Percentiles rank a stretch among this genome's conserved stretches.
Evolutionary conservation across 1,284 basidiomycete species (phyloP).

Genomic region (Cyathus olla): DNA sequence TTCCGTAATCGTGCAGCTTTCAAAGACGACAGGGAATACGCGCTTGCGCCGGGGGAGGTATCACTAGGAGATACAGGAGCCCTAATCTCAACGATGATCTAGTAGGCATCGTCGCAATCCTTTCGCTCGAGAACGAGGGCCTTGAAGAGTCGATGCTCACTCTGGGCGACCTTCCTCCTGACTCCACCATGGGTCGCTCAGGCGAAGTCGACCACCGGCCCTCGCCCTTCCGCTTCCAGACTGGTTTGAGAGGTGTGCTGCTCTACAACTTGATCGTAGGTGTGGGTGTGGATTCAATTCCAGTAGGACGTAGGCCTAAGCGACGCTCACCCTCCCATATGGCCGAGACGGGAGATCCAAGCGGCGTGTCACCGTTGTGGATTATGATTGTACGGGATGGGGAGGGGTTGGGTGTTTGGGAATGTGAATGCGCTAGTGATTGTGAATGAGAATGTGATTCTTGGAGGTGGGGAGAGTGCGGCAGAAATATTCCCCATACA

Average conservation of each 20-base stretch:
- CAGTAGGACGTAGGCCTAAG: not conserved
- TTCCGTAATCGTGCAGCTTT: conserved; percentile 51
- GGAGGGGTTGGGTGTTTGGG: not conserved
- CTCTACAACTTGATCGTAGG: not conserved
- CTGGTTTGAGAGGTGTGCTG: not conserved
- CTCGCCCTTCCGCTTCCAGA: not conserved
- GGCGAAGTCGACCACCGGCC: not conserved
- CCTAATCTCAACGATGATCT: too few species aligned
- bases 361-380: not conserved
- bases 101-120: not conserved
- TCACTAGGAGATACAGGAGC: too few species aligned
- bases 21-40: conserved; percentile 26
- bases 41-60: too few species aligned
- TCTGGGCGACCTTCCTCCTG: too few species aligned
- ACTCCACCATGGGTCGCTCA: not conserved
- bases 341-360: not conserved
- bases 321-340: not conserved
- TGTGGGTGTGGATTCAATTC: too few species aligned
- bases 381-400: conserved; percentile 1
- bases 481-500: too few species aligned
- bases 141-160: too few species aligned
- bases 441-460: too few species aligned
- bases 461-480: too few species aligned
- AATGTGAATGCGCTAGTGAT: not conserved
- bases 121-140: not conserved